Base-by-base conservation (phyloP, 2,329 filamentous ascomycete species). In the Colletotrichum noveboracense region DNA sequence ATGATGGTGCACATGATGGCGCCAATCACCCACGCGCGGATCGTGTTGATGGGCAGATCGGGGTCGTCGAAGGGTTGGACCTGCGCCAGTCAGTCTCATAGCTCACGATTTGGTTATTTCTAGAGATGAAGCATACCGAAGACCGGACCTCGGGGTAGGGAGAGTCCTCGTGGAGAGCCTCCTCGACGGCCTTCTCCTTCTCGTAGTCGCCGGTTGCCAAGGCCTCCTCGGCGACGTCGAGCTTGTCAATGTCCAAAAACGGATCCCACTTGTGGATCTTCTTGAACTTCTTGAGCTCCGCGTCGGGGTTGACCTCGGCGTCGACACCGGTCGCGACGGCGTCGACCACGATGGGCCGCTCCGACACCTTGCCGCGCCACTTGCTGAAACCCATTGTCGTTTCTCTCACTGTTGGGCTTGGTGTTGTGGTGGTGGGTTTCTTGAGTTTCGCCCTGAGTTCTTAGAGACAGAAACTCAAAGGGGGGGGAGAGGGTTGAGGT, bases 11-110 rank as follows among this genome's bases (percentile, higher is more conserved):
- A 90, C 72, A 92, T 86, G 55, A 92, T 4, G 70, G 90, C 78
- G 38, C 91, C 91, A 71, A 93, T 89, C 7, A 81, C 77, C 91
- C 91, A 93, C 52, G 90, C 90, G 24, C 91, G 91, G 73, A 93
- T 86, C 5, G 91, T 93, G 80, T 89, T 90, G 73, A 87, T 85
- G 8, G 89, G 87, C 6, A 89, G 80, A n/a, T 91, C 89, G 58
- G 87, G 84, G 69, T 90, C 88, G 71, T 88, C 85, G 76, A 75
- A 76, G 6, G 74, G 74, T 62, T 66, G 66, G 3, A 76, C 74
- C 74, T 76, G 30, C 3, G 21, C 3, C 12, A 8, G 34, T 43
- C 12, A 64, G 24, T 21, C 1, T 38, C n/a, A 1, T 0, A 8
- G 21, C 28, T 67, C 9, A 12, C 2, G 3, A 3, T 38, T 12